These are phyloP conservation scores for Vanderwaltozyma verrucispora DNA, from an alignment of 805 yeast genomes.

Conservation along the genomic window DNA sequence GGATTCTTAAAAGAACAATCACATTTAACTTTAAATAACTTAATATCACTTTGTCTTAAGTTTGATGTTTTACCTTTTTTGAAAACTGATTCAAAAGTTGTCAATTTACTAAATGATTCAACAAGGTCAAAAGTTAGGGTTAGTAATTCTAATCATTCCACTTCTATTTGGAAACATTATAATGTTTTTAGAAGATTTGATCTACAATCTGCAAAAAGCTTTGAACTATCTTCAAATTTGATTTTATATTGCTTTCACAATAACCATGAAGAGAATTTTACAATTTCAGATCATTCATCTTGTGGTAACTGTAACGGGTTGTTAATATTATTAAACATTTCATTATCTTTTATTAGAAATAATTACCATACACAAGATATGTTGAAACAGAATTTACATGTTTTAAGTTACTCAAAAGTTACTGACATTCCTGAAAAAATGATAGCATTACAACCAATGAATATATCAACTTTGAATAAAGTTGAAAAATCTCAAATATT, in stretches of 20 bases:
- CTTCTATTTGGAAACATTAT: constrained; percentile 36
- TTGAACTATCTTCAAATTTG: constrained; percentile 64
- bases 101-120: neutral
- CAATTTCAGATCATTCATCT: constrained; percentile 6
- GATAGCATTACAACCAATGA: constrained; percentile 20
- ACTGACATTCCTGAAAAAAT: constrained; percentile 14
- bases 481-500: constrained; percentile 15
- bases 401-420: constrained; percentile 8
- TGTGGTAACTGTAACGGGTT: constrained; percentile 16
- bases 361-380: constrained; percentile 3
- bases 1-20: neutral
- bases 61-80: constrained; percentile 33
- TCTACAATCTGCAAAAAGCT: constrained; percentile 65
- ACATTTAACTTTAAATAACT: constrained; percentile 10
- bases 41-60: constrained; percentile 15
- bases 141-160: neutral
- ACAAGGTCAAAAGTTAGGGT: neutral
- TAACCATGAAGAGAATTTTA: constrained; percentile 16
- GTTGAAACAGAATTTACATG: constrained; percentile 1
- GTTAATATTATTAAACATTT: constrained; percentile 34
- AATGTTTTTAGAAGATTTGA: constrained; percentile 76
- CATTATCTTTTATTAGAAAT: constrained; percentile 28
- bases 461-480: constrained; percentile 7
- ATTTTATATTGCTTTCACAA: constrained; percentile 59
- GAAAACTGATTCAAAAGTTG: constrained; percentile 35